Evolutionary conservation across 306 rosid genomes (phyloP).

Genomic region (Comarum palustre): DNA sequence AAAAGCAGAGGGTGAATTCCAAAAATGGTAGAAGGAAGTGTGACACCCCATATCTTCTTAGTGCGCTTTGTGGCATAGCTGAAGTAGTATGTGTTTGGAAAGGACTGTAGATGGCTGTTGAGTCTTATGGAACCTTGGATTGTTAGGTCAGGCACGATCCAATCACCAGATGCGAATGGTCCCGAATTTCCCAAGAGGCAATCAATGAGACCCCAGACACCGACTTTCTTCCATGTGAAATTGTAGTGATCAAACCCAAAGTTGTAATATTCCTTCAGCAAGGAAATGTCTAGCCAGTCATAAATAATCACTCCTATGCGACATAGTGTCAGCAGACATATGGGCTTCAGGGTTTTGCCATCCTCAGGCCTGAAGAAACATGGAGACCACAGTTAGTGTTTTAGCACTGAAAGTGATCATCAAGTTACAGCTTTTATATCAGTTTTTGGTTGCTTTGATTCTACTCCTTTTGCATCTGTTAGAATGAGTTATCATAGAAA

Average conservation of each 20-base stretch:
- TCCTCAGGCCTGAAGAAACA: slow-evolving; percentile 76
- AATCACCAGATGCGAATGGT: slow-evolving; percentile 86
- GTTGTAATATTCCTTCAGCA: slow-evolving; percentile 82
- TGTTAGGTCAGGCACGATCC: slow-evolving; percentile 98
- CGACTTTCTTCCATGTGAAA: slow-evolving; percentile 76
- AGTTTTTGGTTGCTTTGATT: not conserved
- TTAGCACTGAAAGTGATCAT: slow-evolving; percentile 17
- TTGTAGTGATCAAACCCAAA: slow-evolving; percentile 93
- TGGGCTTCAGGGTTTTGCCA: slow-evolving; percentile 69
- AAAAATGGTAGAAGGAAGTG: slow-evolving; percentile 73
- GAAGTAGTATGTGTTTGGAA: slow-evolving; percentile 84
- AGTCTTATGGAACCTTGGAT: slow-evolving; percentile 81
- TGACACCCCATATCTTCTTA: slow-evolving; percentile 63
- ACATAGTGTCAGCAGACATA: slow-evolving; percentile 74
- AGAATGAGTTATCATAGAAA: not conserved
- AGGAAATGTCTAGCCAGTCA: slow-evolving; percentile 85
- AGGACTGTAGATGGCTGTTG: slow-evolving; percentile 53
- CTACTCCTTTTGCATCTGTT: slow-evolving; percentile 4
- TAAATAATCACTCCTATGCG: slow-evolving; percentile 84
- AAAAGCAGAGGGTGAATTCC: slow-evolving; percentile 84
- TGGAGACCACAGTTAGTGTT: slow-evolving; percentile 18
- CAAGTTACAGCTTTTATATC: not conserved
- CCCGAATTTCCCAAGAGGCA: slow-evolving; percentile 76
- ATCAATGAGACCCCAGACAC: slow-evolving; percentile 74
- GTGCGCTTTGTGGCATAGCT: slow-evolving; percentile 95